These are phyloP conservation scores for Ophiostoma piceae DNA, from an alignment of 2,329 filamentous ascomycete species.

Conservation along the genomic window DNA sequence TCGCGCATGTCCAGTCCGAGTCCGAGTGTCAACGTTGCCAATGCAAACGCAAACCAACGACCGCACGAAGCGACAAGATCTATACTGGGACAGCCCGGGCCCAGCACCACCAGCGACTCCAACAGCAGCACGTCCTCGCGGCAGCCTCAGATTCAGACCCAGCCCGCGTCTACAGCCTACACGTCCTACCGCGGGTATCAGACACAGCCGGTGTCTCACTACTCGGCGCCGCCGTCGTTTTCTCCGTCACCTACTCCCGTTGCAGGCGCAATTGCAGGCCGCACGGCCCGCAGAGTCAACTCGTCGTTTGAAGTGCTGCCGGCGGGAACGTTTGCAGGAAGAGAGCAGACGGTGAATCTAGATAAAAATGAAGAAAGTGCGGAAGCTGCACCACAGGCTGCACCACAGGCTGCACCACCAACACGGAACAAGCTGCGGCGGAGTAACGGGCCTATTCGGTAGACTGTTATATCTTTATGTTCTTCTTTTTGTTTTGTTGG, in stretches of 20 bases:
- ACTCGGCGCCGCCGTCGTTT: neutral
- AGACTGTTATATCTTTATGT: neutral
- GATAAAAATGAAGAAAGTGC: neutral
- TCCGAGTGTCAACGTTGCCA: slow-evolving; percentile 3
- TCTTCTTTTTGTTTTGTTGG: neutral
- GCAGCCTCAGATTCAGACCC: neutral
- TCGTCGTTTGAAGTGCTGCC: slow-evolving; percentile 39
- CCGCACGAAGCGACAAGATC: neutral
- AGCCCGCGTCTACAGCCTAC: neutral
- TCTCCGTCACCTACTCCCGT: neutral
- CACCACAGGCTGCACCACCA: neutral
- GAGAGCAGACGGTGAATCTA: neutral
- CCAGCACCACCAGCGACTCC: slow-evolving; percentile 12
- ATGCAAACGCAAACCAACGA: neutral
- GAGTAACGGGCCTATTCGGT: neutral
- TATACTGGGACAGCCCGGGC: no score
- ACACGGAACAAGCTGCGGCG: slow-evolving; percentile 27
- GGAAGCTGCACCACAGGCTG: neutral
- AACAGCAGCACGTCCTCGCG: slow-evolving; percentile 17
- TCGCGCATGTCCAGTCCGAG: slow-evolving; percentile 21
- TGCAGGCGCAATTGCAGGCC: slow-evolving; percentile 34
- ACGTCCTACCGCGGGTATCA: neutral
- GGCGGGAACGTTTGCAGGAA: slow-evolving; percentile 35
- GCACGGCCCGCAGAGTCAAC: slow-evolving; percentile 36
- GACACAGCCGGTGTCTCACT: neutral